These are phyloP conservation scores for Grifola frondosa DNA, from an alignment of 1,284 basidiomycete species.

Conservation along the genomic window DNA sequence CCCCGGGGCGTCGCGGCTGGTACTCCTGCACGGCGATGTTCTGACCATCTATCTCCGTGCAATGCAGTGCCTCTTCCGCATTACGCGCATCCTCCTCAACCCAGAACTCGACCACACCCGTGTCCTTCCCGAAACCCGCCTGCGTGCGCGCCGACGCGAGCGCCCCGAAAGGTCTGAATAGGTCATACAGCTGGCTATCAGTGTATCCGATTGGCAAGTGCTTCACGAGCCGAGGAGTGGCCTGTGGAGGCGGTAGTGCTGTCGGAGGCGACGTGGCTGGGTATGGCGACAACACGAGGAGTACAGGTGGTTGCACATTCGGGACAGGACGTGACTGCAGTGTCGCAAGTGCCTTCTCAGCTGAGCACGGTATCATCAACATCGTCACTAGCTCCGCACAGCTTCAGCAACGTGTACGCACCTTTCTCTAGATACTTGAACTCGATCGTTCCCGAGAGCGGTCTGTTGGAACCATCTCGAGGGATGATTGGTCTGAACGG, in stretches of 20 bases:
- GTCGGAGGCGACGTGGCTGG: slow-evolving; percentile 70
- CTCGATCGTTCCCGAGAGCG: slow-evolving; percentile 69
- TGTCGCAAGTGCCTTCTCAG: slow-evolving; percentile 85
- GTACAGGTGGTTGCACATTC: slow-evolving; percentile 51
- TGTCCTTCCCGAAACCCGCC: slow-evolving; percentile 68
- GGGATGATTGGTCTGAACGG: slow-evolving; percentile 76
- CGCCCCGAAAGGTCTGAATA: slow-evolving; percentile 72
- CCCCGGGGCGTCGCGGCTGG: slow-evolving; percentile 58
- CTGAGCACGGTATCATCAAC: slow-evolving; percentile 38
- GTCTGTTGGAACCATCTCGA: slow-evolving; percentile 53
- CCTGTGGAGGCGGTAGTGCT: slow-evolving; percentile 69
- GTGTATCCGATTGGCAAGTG: slow-evolving; percentile 66
- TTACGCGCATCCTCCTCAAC: slow-evolving; percentile 79
- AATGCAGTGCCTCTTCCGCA: slow-evolving; percentile 80
- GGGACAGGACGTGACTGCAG: slow-evolving; percentile 73
- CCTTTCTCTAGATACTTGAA: slow-evolving; percentile 79
- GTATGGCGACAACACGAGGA: slow-evolving; percentile 71
- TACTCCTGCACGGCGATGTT: slow-evolving; percentile 80
- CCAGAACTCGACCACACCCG: slow-evolving; percentile 84
- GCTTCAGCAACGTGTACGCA: slow-evolving; percentile 25
- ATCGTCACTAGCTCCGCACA: neutral
- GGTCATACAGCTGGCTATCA: slow-evolving; percentile 77
- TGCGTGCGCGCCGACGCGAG: slow-evolving; percentile 71
- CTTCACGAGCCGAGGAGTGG: slow-evolving; percentile 74
- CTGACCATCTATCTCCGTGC: slow-evolving; percentile 73